Evolutionary conservation across 1,284 basidiomycete genomes (phyloP).

Genomic region (Cutaneotrichosporon daszewskae): DNA sequence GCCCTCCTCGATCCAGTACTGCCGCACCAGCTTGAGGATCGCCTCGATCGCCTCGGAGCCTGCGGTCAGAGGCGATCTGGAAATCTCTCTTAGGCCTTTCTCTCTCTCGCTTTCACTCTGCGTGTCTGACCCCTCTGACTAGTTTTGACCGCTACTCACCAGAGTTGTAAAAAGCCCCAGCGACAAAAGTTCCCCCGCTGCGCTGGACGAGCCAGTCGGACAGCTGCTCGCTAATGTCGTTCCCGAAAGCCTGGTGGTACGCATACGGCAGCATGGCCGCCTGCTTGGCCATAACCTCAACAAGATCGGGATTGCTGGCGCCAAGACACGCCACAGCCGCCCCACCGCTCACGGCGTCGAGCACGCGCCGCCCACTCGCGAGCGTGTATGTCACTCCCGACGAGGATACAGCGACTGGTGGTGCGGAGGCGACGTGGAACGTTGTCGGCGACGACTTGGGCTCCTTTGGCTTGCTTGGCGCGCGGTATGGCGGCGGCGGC

Average conservation of each 20-base stretch:
- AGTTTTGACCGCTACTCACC: slow-evolving; percentile 1
- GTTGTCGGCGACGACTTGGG: background rate
- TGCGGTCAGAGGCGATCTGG: background rate
- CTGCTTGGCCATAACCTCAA: slow-evolving; percentile 24
- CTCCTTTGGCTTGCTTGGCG: background rate
- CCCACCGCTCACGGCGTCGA: slow-evolving; percentile 54
- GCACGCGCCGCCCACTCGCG: slow-evolving; percentile 18
- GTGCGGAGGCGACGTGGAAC: slow-evolving; percentile 6
- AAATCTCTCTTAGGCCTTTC: no score
- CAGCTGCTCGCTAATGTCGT: slow-evolving; percentile 21
- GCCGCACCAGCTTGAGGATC: slow-evolving; percentile 29
- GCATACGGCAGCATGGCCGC: slow-evolving; percentile 24
- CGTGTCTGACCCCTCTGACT: background rate
- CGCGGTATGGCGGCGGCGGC: background rate
- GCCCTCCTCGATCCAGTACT: slow-evolving; percentile 56
- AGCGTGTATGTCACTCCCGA: slow-evolving; percentile 24
- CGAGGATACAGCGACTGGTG: slow-evolving; percentile 12
- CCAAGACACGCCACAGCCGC: slow-evolving; percentile 77
- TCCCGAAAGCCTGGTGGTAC: slow-evolving; percentile 23
- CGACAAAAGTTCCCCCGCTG: slow-evolving; percentile 22
- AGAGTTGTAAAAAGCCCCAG: slow-evolving; percentile 29
- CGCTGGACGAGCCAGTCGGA: slow-evolving; percentile 19
- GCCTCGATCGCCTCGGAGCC: slow-evolving; percentile 35
- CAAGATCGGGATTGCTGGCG: slow-evolving; percentile 58
- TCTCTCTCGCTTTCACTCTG: background rate